phyloP scores from a whole-genome alignment of 345 rosid genomes.

The Brassica incana region DNA sequence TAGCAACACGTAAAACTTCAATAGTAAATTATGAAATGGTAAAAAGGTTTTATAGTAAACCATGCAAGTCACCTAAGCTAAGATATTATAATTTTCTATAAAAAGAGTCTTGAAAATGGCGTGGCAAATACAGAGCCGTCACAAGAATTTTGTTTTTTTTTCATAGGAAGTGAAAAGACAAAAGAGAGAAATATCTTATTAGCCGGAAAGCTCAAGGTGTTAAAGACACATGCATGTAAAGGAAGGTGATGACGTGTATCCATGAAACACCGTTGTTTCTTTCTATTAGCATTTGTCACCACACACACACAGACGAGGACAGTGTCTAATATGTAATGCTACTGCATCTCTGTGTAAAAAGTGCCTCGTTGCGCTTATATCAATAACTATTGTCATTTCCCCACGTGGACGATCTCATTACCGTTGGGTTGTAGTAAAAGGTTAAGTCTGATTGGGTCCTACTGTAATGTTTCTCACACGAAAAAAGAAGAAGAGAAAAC shows the following conservation, averaged over 20 bases:
- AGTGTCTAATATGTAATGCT: background rate
- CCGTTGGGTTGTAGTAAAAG: constrained; percentile 2
- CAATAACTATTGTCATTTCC: background rate
- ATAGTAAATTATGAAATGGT: background rate
- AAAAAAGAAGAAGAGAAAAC: no score
- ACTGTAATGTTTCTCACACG: background rate
- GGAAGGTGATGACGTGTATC: constrained; percentile 26
- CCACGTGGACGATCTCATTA: constrained; percentile 8
- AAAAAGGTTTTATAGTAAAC: no score
- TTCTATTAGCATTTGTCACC: background rate
- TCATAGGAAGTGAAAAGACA: background rate
- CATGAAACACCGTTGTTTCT: background rate
- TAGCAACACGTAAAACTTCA: background rate
- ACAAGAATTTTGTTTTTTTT: background rate
- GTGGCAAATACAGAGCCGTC: constrained; percentile 27
- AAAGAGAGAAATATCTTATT: constrained; percentile 18
- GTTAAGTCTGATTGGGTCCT: background rate
- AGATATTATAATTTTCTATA: no score
- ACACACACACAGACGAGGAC: background rate
- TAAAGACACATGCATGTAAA: background rate
- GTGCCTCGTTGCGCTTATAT: background rate
- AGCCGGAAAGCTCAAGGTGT: background rate
- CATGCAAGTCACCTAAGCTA: background rate
- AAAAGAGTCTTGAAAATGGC: background rate
- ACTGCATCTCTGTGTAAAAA: background rate